Evolutionary conservation across 2,329 filamentous ascomycete species (phyloP).

Genomic region (Paecilomyces variotii): DNA sequence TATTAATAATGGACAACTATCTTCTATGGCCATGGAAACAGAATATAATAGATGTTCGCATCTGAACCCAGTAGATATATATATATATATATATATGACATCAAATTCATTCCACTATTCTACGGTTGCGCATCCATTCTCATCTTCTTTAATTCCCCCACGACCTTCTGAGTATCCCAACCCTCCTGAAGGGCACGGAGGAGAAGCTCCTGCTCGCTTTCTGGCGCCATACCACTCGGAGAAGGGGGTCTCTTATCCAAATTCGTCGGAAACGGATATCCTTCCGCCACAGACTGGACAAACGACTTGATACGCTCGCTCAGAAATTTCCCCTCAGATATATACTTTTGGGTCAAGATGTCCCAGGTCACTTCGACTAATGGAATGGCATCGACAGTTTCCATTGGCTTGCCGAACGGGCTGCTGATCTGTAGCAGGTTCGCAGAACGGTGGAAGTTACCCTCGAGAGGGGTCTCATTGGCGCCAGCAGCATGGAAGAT

Average conservation of each 20-base stretch:
- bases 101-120: neutral
- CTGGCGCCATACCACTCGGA: conserved; percentile 52
- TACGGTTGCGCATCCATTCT: conserved; percentile 20
- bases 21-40: neutral
- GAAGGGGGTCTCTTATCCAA: conserved; percentile 50
- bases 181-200: conserved; percentile 35
- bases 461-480: conserved; percentile 35
- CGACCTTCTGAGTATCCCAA: conserved; percentile 32
- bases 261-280: conserved; percentile 57
- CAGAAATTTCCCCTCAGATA: conserved; percentile 12
- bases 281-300: conserved; percentile 46
- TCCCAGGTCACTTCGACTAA: conserved; percentile 49
- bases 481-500: conserved; percentile 56
- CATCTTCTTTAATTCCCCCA: conserved; percentile 36
- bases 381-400: conserved; percentile 47
- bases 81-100: neutral
- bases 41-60: too few relatives aligned
- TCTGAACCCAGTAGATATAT: too few relatives aligned
- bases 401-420: conserved; percentile 58
- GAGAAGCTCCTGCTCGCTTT: conserved; percentile 50
- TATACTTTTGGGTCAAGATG: conserved; percentile 45
- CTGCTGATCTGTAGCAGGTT: conserved; percentile 56
- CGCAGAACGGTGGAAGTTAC: conserved; percentile 46
- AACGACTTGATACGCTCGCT: conserved; percentile 40
- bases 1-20: neutral